These are phyloP conservation scores for Chrysoporthe puriensis DNA, from an alignment of 2,329 filamentous ascomycete species.

Conservation along the genomic window DNA sequence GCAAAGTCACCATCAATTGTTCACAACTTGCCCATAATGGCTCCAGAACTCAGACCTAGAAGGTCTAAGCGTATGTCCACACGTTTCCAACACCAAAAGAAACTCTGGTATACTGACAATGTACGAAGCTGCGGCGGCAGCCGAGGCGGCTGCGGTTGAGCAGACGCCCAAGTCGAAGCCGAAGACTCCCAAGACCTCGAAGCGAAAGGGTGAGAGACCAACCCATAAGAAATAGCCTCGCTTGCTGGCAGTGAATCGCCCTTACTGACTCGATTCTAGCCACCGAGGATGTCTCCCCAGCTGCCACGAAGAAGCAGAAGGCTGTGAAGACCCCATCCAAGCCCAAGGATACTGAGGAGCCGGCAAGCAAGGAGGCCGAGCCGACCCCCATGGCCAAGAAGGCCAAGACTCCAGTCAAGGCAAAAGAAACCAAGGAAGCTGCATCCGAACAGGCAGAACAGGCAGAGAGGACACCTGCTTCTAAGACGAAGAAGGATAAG, in stretches of 20 bases:
- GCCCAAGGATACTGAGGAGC: conserved; percentile 11
- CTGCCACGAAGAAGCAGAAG: conserved; percentile 27
- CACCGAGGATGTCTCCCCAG: conserved; percentile 25
- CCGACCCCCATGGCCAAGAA: conserved; percentile 19
- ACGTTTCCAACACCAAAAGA: background rate
- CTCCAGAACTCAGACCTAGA: conserved; percentile 28
- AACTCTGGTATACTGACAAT: conserved; percentile 16
- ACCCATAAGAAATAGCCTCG: background rate
- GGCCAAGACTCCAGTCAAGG: conserved; percentile 23
- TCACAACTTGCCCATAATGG: conserved; percentile 21
- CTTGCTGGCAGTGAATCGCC: background rate
- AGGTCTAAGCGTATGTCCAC: conserved; percentile 22
- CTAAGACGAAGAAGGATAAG: conserved; percentile 23
- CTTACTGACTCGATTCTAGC: conserved; percentile 16
- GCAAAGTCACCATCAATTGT: background rate
- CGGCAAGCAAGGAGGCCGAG: conserved; percentile 10
- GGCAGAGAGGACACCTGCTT: conserved; percentile 14
- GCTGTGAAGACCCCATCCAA: conserved; percentile 24
- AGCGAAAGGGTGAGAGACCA: conserved; percentile 26
- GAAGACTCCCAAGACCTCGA: conserved; percentile 26
- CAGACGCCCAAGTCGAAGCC: conserved; percentile 27
- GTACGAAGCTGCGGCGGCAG: conserved; percentile 13
- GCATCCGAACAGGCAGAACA: conserved; percentile 1
- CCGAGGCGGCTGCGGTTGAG: conserved; percentile 15
- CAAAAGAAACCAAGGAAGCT: conserved; percentile 13